Conservation (phyloP, 306 rosid genomes). For the Lagenaria siceraria region DNA sequence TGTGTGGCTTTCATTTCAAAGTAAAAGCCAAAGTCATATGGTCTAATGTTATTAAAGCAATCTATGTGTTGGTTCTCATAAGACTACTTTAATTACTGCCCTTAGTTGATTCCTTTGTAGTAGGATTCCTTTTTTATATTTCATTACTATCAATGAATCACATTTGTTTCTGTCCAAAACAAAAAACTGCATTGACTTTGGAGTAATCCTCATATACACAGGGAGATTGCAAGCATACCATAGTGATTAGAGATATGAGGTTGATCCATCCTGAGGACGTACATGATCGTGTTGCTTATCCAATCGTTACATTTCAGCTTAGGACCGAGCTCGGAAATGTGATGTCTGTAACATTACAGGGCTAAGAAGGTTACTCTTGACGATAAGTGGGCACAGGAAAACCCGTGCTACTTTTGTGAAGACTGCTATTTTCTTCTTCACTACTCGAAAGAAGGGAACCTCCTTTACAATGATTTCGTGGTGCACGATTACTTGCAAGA, state of each 20-base stretch:
- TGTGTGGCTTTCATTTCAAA: not conserved
- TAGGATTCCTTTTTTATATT: not conserved
- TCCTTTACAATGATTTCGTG: slow-evolving; percentile 34
- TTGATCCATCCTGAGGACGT: slow-evolving; percentile 64
- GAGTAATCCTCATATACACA: slow-evolving; percentile 7
- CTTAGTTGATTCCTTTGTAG: not conserved
- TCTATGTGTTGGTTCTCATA: not conserved
- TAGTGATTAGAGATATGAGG: slow-evolving; percentile 84
- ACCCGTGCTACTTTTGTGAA: slow-evolving; percentile 68
- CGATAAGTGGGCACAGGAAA: slow-evolving; percentile 61
- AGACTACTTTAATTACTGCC: not conserved
- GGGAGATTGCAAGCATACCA: slow-evolving; percentile 74
- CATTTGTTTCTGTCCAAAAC: not conserved
- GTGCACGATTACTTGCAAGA: slow-evolving; percentile 60
- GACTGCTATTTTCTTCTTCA: slow-evolving; percentile 64
- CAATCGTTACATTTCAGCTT: slow-evolving; percentile 53
- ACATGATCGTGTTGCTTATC: slow-evolving; percentile 50
- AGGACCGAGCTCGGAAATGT: slow-evolving; percentile 59
- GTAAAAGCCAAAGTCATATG: not conserved
- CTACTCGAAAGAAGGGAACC: slow-evolving; percentile 42
- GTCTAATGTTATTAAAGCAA: too few relatives aligned
- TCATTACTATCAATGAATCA: not conserved
- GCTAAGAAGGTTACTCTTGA: slow-evolving; percentile 68
- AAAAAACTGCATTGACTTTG: not conserved
- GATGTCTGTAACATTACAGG: slow-evolving; percentile 52